These are phyloP conservation scores for Fusarium tupiense DNA, from an alignment of 2,329 filamentous ascomycete genomes.

Conservation along the genomic window DNA sequence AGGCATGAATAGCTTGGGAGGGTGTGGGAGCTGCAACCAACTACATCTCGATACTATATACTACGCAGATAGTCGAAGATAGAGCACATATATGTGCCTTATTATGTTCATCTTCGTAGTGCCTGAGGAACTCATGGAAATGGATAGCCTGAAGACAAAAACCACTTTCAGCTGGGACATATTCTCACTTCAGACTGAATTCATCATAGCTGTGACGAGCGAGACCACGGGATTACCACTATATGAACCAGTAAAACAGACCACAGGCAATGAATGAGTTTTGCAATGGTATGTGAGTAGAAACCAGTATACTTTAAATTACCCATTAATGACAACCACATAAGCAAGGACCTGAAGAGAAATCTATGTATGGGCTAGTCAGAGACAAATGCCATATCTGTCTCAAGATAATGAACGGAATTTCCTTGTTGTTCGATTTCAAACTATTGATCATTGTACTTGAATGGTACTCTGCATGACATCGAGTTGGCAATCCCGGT, in stretches of 20 bases:
- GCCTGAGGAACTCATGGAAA: neutral
- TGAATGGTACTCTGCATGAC: neutral
- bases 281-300: neutral
- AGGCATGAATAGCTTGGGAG: neutral
- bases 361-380: neutral
- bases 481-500: neutral
- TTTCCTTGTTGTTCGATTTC: neutral
- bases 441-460: neutral
- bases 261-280: neutral
- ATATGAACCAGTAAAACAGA: neutral
- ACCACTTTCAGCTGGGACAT: neutral
- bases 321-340: neutral
- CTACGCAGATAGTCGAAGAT: neutral
- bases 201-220: neutral
- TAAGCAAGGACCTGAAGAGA: neutral
- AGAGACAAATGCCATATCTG: neutral
- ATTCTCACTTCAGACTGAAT: neutral
- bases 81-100: constrained; percentile 1
- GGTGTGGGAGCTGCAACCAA: constrained; percentile 5
- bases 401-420: neutral
- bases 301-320: neutral
- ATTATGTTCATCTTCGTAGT: neutral
- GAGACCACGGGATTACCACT: neutral
- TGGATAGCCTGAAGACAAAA: neutral
- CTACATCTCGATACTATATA: neutral